These are phyloP conservation scores for Cardamine chenopodiifolia DNA, from an alignment of 345 rosid species.

Conservation along the genomic window DNA sequence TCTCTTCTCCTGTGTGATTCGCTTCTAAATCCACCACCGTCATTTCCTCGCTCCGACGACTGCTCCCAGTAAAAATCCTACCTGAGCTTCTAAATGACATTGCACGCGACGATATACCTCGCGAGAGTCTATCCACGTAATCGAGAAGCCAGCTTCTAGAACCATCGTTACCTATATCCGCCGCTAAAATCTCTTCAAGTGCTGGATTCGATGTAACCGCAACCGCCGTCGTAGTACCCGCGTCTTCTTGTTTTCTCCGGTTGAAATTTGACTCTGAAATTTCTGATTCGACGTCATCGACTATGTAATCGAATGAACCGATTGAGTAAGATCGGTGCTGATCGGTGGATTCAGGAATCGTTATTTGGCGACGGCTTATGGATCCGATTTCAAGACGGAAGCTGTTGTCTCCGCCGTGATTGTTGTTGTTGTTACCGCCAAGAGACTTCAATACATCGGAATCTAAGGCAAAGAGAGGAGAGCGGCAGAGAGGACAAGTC, in stretches of 20 bases:
- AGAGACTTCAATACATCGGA: constrained; percentile 61
- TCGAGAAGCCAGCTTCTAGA: constrained; percentile 87
- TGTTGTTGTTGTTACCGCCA: background rate
- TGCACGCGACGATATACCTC: constrained; percentile 68
- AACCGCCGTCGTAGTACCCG: background rate
- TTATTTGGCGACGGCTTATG: constrained; percentile 59
- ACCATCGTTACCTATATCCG: constrained; percentile 51
- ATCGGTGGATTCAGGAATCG: constrained; percentile 37
- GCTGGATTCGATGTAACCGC: constrained; percentile 32
- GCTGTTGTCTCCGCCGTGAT: constrained; percentile 46
- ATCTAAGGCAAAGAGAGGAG: constrained; percentile 65
- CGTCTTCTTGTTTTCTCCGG: constrained; percentile 54
- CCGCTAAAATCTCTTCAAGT: constrained; percentile 53
- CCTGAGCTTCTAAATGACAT: constrained; percentile 78
- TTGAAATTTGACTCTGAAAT: constrained; percentile 50
- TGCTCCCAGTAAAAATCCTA: constrained; percentile 75
- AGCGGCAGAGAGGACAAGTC: constrained; percentile 93
- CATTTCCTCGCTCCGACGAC: constrained; percentile 65
- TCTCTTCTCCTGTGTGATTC: constrained; percentile 84
- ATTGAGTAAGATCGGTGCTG: constrained; percentile 66
- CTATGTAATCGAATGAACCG: constrained; percentile 82
- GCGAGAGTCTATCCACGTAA: constrained; percentile 75
- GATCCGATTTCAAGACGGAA: constrained; percentile 94
- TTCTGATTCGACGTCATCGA: constrained; percentile 78
- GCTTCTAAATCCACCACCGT: constrained; percentile 59